phyloP scores from a whole-genome alignment of 768 basidiomycete genomes.

The Rhodotorula toruloides region DNA sequence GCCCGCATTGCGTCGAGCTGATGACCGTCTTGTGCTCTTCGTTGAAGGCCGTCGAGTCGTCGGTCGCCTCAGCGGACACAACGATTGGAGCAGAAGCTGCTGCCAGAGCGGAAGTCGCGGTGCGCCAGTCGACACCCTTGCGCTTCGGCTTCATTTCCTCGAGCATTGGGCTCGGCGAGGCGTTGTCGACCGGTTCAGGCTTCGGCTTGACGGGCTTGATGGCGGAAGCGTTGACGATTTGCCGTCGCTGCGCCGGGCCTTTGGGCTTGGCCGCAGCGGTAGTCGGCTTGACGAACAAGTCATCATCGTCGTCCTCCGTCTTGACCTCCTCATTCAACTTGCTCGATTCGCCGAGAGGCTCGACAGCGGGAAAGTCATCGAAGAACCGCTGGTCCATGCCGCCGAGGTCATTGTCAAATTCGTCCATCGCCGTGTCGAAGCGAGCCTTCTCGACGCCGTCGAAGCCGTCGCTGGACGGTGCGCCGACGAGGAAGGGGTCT shows the following conservation, averaged over 20 bases:
- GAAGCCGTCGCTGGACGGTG: conserved; percentile 59
- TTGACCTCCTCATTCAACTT: conserved; percentile 40
- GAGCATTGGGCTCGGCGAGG: conserved; percentile 3
- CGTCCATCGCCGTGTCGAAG: conserved; percentile 11
- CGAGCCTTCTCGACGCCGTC: conserved; percentile 29
- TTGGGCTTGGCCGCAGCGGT: conserved; percentile 36
- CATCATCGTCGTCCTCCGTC: conserved; percentile 40
- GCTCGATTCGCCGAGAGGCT: conserved; percentile 37
- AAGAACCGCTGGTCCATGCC: conserved; percentile 30
- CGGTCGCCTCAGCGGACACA: background rate
- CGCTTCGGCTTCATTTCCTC: conserved; percentile 36
- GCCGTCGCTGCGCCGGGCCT: conserved; percentile 26
- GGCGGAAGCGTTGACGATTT: conserved; percentile 41
- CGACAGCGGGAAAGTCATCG: conserved; percentile 37
- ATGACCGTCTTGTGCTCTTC: conserved; percentile 53
- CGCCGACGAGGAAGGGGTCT: conserved; percentile 50
- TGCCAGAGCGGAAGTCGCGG: conserved; percentile 35
- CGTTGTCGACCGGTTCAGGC: conserved; percentile 12
- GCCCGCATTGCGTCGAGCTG: conserved; percentile 39
- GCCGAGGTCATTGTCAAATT: conserved; percentile 17
- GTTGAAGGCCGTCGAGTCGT: conserved; percentile 23
- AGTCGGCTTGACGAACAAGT: conserved; percentile 38
- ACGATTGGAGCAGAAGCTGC: background rate
- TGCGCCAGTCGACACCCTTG: conserved; percentile 41
- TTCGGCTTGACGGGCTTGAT: conserved; percentile 24